A percentile compares a stretch with the other conserved stretches of the same genome.
Evolutionary conservation across 352 stramenopile genomes (phyloP).

Genomic region (Phytopythium boreale): DNA sequence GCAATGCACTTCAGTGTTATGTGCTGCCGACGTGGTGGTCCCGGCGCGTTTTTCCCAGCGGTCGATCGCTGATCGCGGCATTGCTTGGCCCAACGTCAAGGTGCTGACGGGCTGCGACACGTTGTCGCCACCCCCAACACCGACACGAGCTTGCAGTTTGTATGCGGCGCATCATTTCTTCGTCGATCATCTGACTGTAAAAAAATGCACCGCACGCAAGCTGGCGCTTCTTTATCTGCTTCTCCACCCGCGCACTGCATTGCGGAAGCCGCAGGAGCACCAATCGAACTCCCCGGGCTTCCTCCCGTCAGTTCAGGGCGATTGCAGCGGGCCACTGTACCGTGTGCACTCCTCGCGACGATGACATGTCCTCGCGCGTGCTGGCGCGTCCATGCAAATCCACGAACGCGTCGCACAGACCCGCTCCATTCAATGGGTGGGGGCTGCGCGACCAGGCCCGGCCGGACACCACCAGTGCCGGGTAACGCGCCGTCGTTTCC

Average conservation of each 20-base stretch:
- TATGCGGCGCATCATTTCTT: not conserved
- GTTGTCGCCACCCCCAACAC: not conserved
- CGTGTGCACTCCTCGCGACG: not conserved
- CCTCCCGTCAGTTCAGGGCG: too few species aligned
- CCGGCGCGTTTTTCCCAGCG: not conserved
- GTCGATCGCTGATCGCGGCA: not conserved
- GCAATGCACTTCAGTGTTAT: not conserved
- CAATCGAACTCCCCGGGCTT: not conserved
- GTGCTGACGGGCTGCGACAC: not conserved
- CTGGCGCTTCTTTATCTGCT: constrained; percentile 1
- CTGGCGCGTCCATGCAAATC: not conserved
- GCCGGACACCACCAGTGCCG: not conserved
- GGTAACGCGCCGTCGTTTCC: not conserved
- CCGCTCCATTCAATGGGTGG: not conserved
- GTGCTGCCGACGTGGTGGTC: not conserved
- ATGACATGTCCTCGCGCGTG: not conserved
- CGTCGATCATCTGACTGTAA: constrained; percentile 2
- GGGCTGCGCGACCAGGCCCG: not conserved
- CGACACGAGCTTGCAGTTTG: not conserved
- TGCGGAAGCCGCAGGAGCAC: not conserved
- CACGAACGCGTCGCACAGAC: not conserved
- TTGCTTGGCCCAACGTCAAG: not conserved
- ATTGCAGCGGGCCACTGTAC: not conserved
- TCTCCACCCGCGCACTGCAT: not conserved
- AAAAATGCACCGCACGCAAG: constrained; percentile 3